phyloP scores from a whole-genome alignment of 1,284 basidiomycete genomes.

The Dichomitus squalens region DNA sequence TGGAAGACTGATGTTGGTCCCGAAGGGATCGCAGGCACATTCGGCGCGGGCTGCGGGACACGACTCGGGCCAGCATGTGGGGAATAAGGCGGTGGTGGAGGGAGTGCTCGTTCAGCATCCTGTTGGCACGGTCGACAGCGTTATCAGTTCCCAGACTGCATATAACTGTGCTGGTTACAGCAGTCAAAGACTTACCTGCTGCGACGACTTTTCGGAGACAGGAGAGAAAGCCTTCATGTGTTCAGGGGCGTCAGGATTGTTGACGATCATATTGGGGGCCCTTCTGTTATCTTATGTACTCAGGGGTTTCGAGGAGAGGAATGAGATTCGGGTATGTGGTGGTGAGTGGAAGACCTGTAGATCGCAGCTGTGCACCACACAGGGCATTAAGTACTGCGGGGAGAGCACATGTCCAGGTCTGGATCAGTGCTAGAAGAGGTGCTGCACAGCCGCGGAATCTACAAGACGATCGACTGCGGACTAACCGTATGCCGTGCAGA shows the following conservation, averaged over 20 bases:
- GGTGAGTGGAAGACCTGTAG: not conserved
- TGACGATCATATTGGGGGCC: conserved; percentile 4
- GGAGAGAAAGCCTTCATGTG: conserved; percentile 2
- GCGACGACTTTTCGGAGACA: conserved; percentile 1
- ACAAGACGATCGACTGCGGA: conserved; percentile 1
- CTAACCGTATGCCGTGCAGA: not conserved
- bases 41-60: not conserved
- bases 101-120: not conserved
- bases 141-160: not conserved
- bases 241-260: not conserved
- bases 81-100: conserved; percentile 19
- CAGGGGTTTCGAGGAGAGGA: not conserved
- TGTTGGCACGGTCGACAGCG: not conserved
- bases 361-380: no score
- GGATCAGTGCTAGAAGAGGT: not conserved
- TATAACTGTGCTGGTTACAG: not conserved
- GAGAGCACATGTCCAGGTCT: no score
- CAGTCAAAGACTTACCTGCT: not conserved
- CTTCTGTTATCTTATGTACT: not conserved
- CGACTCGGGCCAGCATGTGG: conserved; percentile 2
- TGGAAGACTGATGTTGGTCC: conserved; percentile 10
- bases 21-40: not conserved
- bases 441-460: not conserved
- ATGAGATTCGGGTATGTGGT: no score
- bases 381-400: no score